These are phyloP conservation scores for Epichloe sylvatica DNA, from an alignment of 2,329 filamentous ascomycete genomes.

Conservation along the genomic window DNA sequence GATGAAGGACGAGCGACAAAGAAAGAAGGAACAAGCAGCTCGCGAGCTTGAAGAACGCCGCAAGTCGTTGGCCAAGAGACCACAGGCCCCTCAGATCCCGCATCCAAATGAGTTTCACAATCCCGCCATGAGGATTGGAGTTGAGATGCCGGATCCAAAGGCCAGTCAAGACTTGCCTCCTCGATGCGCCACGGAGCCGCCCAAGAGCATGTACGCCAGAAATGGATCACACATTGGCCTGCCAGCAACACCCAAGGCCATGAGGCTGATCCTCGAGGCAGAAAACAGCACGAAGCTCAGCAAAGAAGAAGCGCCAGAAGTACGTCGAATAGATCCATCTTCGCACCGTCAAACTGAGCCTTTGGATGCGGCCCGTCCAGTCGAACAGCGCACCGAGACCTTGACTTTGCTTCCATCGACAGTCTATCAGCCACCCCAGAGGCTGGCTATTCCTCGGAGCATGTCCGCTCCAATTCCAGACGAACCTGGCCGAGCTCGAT, in stretches of 20 bases:
- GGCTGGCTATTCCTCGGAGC: slow-evolving; percentile 39
- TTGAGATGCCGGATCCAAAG: slow-evolving; percentile 31
- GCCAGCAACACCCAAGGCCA: slow-evolving; percentile 82
- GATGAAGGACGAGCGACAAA: slow-evolving; percentile 46
- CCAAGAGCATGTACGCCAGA: slow-evolving; percentile 34
- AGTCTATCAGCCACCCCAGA: slow-evolving; percentile 42
- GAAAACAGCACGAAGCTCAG: slow-evolving; percentile 30
- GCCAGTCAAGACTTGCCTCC: slow-evolving; percentile 31
- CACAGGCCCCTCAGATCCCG: slow-evolving; percentile 66
- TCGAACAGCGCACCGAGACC: slow-evolving; percentile 15
- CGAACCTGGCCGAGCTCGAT: slow-evolving; percentile 17
- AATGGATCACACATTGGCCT: slow-evolving; percentile 52
- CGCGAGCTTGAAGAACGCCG: slow-evolving; percentile 80
- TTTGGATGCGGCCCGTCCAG: slow-evolving; percentile 22
- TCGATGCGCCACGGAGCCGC: slow-evolving; percentile 53
- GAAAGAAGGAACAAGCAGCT: slow-evolving; percentile 62
- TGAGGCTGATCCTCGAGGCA: slow-evolving; percentile 62
- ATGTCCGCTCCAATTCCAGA: slow-evolving; percentile 44
- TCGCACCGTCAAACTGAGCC: slow-evolving; percentile 31
- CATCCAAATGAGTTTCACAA: slow-evolving; percentile 46
- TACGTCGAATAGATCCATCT: slow-evolving; percentile 35
- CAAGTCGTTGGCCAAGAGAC: slow-evolving; percentile 66
- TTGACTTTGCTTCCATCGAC: slow-evolving; percentile 43
- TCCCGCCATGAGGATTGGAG: slow-evolving; percentile 13
- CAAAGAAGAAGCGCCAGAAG: slow-evolving; percentile 34